Percentiles rank a stretch among this genome's conserved stretches.
phyloP scores from a whole-genome alignment of 495 filamentous ascomycete genomes.

The Penicillium robsamsonii region DNA sequence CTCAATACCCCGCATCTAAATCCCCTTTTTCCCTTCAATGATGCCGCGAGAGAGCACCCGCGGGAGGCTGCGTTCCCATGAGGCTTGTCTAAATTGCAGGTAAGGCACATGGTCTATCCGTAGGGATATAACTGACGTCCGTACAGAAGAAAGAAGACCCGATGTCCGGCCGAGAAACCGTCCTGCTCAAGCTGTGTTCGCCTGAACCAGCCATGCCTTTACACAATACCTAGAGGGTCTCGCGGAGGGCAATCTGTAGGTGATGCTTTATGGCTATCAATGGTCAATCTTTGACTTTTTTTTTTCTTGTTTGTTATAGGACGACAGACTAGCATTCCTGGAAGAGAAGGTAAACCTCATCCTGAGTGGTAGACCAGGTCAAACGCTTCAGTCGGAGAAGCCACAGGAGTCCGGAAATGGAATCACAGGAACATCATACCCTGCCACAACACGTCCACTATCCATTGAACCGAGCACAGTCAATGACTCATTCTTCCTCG shows the following conservation, averaged over 20 bases:
- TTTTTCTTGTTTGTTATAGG: conserved; percentile 20
- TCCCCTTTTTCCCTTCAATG: neutral
- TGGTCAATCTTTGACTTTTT: conserved; percentile 20
- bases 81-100: conserved; percentile 48
- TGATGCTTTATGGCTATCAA: neutral
- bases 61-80: conserved; percentile 44
- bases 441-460: conserved; percentile 19
- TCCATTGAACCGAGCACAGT: conserved; percentile 22
- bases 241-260: conserved; percentile 37
- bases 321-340: conserved; percentile 43
- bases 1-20: conserved; percentile 4
- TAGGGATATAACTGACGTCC: conserved; percentile 1
- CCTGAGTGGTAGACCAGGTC: conserved; percentile 31
- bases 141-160: conserved; percentile 45
- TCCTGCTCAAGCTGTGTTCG: conserved; percentile 46
- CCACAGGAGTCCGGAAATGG: conserved; percentile 18
- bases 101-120: conserved; percentile 9
- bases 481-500: conserved; percentile 28
- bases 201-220: conserved; percentile 44
- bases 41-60: conserved; percentile 40
- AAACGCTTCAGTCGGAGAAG: conserved; percentile 23
- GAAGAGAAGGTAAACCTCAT: conserved; percentile 50
- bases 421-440: conserved; percentile 17
- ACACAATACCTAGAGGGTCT: conserved; percentile 30
- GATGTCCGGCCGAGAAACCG: conserved; percentile 48